Percentiles rank a stretch among this genome's conserved stretches.
Conservation (phyloP, 192 early-diverging fungal species). For the Linderina pennispora region DNA sequence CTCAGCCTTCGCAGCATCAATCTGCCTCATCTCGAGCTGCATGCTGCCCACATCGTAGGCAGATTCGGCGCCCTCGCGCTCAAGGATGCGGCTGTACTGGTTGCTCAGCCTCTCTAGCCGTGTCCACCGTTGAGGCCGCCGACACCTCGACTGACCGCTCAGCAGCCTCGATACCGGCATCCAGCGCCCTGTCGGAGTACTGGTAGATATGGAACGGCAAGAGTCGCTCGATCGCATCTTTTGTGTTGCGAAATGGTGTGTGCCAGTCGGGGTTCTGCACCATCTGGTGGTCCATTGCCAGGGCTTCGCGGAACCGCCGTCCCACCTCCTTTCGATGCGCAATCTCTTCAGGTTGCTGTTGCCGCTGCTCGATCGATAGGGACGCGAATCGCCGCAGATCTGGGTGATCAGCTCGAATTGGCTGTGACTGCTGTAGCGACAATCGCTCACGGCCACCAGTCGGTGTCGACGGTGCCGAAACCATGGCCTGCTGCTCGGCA, state of each 20-base stretch:
- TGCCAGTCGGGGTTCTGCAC: constrained; percentile 45
- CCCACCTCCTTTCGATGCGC: constrained; percentile 27
- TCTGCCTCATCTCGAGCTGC: constrained; percentile 18
- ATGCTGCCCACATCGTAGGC: constrained; percentile 16
- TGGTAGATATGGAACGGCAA: constrained; percentile 74
- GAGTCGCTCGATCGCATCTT: constrained; percentile 58
- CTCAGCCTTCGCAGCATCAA: constrained; percentile 6
- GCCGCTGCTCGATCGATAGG: constrained; percentile 11
- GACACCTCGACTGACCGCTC: constrained; percentile 5
- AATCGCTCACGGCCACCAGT: no score
- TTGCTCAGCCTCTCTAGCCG: constrained; percentile 6
- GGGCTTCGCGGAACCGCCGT: constrained; percentile 41
- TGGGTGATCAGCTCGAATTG: constrained; percentile 14
- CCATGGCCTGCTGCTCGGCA: not conserved
- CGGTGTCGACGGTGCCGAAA: not conserved
- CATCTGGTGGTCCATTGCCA: constrained; percentile 50
- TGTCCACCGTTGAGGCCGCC: not conserved
- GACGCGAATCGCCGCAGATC: constrained; percentile 7
- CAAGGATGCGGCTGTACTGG: constrained; percentile 13
- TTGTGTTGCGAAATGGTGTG: constrained; percentile 55
- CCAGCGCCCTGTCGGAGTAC: constrained; percentile 45
- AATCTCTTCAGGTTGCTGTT: constrained; percentile 6
- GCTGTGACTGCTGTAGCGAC: no score
- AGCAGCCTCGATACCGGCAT: constrained; percentile 8
- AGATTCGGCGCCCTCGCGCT: constrained; percentile 12